Evolutionary conservation across 1,139 yeast species (phyloP).

Genomic region (Taphrina pruni): DNA sequence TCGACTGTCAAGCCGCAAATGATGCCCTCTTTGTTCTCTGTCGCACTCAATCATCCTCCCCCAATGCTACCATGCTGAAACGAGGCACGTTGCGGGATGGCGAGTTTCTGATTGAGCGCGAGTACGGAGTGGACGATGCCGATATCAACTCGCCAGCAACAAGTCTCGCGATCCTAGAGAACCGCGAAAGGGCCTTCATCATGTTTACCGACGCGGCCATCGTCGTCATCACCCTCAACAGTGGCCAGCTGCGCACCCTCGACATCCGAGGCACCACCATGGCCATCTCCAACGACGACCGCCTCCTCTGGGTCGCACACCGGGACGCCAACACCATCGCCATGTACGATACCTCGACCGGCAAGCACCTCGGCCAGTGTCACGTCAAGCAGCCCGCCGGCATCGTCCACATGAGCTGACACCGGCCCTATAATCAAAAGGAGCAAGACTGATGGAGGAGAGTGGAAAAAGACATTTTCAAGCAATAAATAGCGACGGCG

Average conservation of each 20-base stretch:
- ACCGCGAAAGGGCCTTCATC: constrained; percentile 13
- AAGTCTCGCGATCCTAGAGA: neutral
- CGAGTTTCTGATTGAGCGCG: neutral
- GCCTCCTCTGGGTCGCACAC: constrained; percentile 2
- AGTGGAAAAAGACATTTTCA: no score
- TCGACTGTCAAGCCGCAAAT: constrained; percentile 9
- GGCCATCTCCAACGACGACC: constrained; percentile 9
- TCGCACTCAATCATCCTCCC: neutral
- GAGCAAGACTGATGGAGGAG: no score
- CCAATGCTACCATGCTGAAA: neutral
- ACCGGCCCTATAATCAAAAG: neutral
- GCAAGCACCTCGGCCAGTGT: constrained; percentile 8
- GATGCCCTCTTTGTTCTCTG: constrained; percentile 14
- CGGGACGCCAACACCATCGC: neutral
- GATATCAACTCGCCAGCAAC: neutral
- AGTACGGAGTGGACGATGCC: neutral
- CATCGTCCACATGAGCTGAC: constrained; percentile 22
- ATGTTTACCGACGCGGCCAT: neutral
- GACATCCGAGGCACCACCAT: constrained; percentile 5
- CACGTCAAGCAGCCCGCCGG: constrained; percentile 7
- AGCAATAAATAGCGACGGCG: neutral
- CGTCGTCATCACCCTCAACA: constrained; percentile 1
- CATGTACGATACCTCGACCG: neutral
- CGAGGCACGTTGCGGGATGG: neutral
- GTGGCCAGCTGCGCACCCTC: neutral